Base-by-base conservation (phyloP, 1,284 basidiomycete species). In the Trichosporon asahii region DNA sequence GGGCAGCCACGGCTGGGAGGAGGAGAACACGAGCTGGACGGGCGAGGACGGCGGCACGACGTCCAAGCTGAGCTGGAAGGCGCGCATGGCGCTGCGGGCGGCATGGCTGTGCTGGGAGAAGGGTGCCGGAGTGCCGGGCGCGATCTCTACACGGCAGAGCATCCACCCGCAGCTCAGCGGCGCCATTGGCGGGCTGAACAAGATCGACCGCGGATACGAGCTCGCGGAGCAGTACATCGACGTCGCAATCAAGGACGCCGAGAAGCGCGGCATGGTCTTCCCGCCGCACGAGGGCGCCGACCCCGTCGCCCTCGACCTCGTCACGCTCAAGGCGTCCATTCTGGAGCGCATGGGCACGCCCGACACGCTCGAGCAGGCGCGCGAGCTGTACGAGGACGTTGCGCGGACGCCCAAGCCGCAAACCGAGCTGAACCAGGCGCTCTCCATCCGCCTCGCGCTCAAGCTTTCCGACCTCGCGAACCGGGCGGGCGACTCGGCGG, bases 101-200 rank as follows among this genome's bases (percentile, higher is more conserved):
- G 91, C 92, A 12, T 94, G 91, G 91, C 89, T 91, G 82, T 88
- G 89, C 4, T 87, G 89, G 74, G 85, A 90, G 75, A 91, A 90
- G 89, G 90, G 89, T 7, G 86, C 87, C 9, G 89, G 89, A 8
- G 83, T 85, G 15, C 71, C 73, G 2, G 70, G 73, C 4, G 70
- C 76, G 12, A 77, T 79, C 35, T 79, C 80, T 9, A 76, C 69
- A 23, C 31, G n/a, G 44, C 27, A 29, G n/a, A 49, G 29, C 46
- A 53, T 77, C 31, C 75, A 80, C 71, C 75, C 76, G 53, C 77
- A 79, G 44, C 68, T 74, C 18, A 57, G 72, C 49, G 78, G 78
- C 3, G 76, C 79, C 74, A 80, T 80, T 55, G 76, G 76, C 8
- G 66, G 61, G 25, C 66, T 75, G 49, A 76, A 75, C 61, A 67